Conservation (phyloP, 345 rosid species). For the Litchi chinensis region DNA sequence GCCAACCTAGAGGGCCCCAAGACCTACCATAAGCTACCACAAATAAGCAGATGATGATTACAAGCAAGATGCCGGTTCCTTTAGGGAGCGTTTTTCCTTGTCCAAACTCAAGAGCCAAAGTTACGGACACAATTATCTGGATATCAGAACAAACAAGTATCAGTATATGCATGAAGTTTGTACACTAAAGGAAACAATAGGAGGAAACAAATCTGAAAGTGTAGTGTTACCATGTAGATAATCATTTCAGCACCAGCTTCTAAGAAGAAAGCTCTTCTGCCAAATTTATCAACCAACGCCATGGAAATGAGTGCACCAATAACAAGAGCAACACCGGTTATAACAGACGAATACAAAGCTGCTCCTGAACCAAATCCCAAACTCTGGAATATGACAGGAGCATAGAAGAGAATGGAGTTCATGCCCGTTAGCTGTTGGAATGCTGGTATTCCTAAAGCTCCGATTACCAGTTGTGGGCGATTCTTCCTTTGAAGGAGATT, state of each 20-base stretch:
- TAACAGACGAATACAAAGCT: slow-evolving; percentile 58
- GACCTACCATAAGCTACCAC: slow-evolving; percentile 86
- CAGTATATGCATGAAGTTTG: neutral
- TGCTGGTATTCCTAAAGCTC: slow-evolving; percentile 76
- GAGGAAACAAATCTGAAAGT: neutral
- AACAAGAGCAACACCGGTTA: slow-evolving; percentile 63
- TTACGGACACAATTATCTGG: slow-evolving; percentile 59
- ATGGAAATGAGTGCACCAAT: slow-evolving; percentile 65
- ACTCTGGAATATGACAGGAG: slow-evolving; percentile 85
- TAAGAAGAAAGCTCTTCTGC: slow-evolving; percentile 75
- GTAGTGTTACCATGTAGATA: slow-evolving; percentile 56
- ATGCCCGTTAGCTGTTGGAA: slow-evolving; percentile 87
- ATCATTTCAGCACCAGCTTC: slow-evolving; percentile 82
- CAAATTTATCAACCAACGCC: slow-evolving; percentile 67
- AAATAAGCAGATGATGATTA: slow-evolving; percentile 62
- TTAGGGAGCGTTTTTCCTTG: slow-evolving; percentile 52
- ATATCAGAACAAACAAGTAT: slow-evolving; percentile 2
- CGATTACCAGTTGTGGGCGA: slow-evolving; percentile 69
- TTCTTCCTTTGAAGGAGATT: slow-evolving; percentile 64
- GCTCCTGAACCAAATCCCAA: slow-evolving; percentile 76
- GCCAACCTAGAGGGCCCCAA: slow-evolving; percentile 98
- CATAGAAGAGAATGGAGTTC: slow-evolving; percentile 85
- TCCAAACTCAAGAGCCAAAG: slow-evolving; percentile 69
- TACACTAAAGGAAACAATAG: neutral
- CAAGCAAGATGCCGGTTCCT: slow-evolving; percentile 51